Evolutionary conservation across 129 eudicot genomes (phyloP), one percentile per base, ranked within the genome.

Genomic region (Apium graveolens): DNA sequence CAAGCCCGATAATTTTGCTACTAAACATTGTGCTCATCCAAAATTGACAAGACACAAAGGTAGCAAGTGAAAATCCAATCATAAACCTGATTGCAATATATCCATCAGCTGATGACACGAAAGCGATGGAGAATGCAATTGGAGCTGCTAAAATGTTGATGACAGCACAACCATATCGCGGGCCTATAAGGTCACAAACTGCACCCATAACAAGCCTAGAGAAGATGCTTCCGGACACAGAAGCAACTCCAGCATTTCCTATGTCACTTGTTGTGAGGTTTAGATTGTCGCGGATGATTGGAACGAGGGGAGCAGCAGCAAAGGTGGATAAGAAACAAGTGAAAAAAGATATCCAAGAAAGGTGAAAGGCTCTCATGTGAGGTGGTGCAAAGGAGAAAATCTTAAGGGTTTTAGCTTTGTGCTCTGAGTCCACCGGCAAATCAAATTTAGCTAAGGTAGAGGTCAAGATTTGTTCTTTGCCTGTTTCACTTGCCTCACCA

Each of bases 21-120:
- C 77, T 84, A 44, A 87, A 87, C 90, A 87, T 87, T 60, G 84
- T 82, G 73, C 90, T 87, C 78, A 84, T 87, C 90, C 88, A 87
- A 26, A 46, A 85, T 57, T 82, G 88, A 68, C 86, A 82, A 17
- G 88, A 79, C 74, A 85, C 88, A 35, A 82, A 85, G 21, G 85
- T 85, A 3, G 85, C 88, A 43, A 85, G 71, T 1, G 88, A 78
- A 82, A 85, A 85, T 71, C 89, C 89, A 17, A 86, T 83, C 87
- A 86, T 78, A 83, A 86, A 83, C 79, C 85, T 53, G 5, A 86
- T 78, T 5, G 81, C 80, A 24, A 81, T 78, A 62, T 83, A 86
- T 24, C 87, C 85, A 0, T 79, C 83, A 9, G 90, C 87, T 0
- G 79, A 82, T 10, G 83, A 76, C 7, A 84, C 69, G 43, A 86